Evolutionary conservation across 75 land plant genomes (phyloP), one percentile per base, ranked within the genome.

Genomic region (Isoetes taiwanensis): DNA sequence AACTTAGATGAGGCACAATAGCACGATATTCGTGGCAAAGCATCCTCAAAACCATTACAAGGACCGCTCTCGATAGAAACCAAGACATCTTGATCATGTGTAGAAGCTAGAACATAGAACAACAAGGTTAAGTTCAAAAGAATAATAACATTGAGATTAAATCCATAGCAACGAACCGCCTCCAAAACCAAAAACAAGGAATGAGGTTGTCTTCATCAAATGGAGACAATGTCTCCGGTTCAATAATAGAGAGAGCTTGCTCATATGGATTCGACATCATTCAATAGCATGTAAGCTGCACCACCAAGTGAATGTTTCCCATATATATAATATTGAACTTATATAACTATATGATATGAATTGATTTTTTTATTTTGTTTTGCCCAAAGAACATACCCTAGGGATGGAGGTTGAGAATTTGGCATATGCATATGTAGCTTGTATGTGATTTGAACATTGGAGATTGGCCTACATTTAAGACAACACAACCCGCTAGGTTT

Each of bases 161-260:
- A 54, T 6, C 3, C n/a, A 26, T 4, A 31, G 8, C 3, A 6
- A 64, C 84, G 61, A 34, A 85, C 90, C 81, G 68, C 84, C 94
- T 31, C 94, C 94, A 65, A 87, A 84, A 30, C 94, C 94, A n/a
- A 67, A 78, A 87, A 57, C 94, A 87, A 17, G 89, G 89, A 39
- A 87, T 84, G 60, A 87, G 58, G 42, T 78, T 77, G 50, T 87
- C 94, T 41, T 87, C 94, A 39, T 87, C 94, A 64, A 84, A 87
- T 14, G 82, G 80, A 48, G 89, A 73, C 3, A 87, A 39, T 27
- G 89, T 87, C 1, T 63, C 70, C n/a, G n/a, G n/a, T 0, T 82
- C 89, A 64, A 87, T 72, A 23, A 87, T 87, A 60, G 84, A 75
- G 37, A 87, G 75, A 14, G 88, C 84, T 78, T 80, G 75, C 70